Conservation (phyloP, 2,329 filamentous ascomycete species). For the Pseudogymnoascus sp. region DNA sequence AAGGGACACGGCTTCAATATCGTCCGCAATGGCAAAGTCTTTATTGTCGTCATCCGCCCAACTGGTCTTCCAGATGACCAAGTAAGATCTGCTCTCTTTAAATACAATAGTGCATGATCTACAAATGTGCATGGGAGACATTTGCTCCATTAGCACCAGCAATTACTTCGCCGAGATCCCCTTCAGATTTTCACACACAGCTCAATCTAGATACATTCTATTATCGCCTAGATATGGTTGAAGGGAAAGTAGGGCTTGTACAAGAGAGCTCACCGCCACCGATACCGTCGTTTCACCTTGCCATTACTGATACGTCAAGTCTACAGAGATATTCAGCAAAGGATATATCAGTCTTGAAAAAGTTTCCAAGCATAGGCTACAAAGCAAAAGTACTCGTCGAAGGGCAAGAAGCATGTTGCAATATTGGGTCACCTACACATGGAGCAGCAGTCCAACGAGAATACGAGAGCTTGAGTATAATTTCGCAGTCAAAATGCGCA, state of each 20-base stretch:
- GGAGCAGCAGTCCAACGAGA: conserved; percentile 16
- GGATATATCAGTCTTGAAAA: conserved; percentile 12
- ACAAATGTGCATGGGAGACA: background rate
- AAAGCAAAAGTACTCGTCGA: conserved; percentile 14
- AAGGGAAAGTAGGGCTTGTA: conserved; percentile 10
- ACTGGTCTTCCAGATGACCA: background rate
- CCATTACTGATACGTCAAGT: background rate
- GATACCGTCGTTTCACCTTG: background rate
- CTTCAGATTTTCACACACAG: background rate
- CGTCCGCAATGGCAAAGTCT: background rate
- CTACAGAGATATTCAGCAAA: conserved; percentile 12
- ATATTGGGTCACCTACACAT: conserved; percentile 10
- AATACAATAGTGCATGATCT: conserved; percentile 1
- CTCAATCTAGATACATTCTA: conserved; percentile 10
- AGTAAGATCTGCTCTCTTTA: background rate
- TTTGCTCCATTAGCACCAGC: conserved; percentile 9
- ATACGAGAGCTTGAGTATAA: conserved; percentile 15
- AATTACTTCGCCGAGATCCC: background rate
- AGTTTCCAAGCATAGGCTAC: conserved; percentile 8
- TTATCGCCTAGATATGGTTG: conserved; percentile 5
- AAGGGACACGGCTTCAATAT: background rate
- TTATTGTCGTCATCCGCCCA: background rate
- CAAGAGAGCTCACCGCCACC: background rate
- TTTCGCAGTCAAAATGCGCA: conserved; percentile 13
- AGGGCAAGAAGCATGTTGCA: conserved; percentile 15